A percentile compares a stretch with the other conserved stretches of the same genome.
These are phyloP conservation scores for Misopates orontium DNA, from an alignment of 257 asterid genomes.

Conservation along the genomic window DNA sequence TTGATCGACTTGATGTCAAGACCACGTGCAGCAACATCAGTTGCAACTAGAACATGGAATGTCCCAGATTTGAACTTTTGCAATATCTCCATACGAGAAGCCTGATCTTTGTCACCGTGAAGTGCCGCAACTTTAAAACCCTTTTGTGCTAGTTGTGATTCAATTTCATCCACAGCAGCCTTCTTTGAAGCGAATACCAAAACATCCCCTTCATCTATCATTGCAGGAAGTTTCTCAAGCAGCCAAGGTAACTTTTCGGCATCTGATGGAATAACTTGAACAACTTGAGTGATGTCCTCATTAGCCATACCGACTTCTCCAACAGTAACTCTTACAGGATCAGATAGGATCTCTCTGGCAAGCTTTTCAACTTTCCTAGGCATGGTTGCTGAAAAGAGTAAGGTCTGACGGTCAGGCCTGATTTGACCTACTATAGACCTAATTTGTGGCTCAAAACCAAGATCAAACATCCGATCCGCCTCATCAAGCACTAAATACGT, in stretches of 20 bases:
- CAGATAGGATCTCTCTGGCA: constrained; percentile 92
- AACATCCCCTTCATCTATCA: constrained; percentile 93
- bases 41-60: constrained; percentile 91
- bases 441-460: constrained; percentile 97
- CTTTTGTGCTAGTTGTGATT: constrained; percentile 62
- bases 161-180: constrained; percentile 86
- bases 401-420: constrained; percentile 94
- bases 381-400: constrained; percentile 98
- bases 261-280: constrained; percentile 78
- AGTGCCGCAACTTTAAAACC: constrained; percentile 92
- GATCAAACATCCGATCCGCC: constrained; percentile 99
- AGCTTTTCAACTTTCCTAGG: constrained; percentile 94
- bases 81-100: constrained; percentile 90
- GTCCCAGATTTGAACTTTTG: constrained; percentile 89
- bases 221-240: constrained; percentile 80
- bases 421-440: constrained; percentile 96
- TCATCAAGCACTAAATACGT: constrained; percentile 96
- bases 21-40: constrained; percentile 99
- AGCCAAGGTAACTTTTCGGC: constrained; percentile 90
- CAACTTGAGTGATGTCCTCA: constrained; percentile 92
- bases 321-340: constrained; percentile 90
- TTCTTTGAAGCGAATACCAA: constrained; percentile 93
- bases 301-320: constrained; percentile 99
- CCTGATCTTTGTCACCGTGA: constrained; percentile 97
- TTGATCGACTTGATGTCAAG: constrained; percentile 97